Evolutionary conservation across 257 asterid species (phyloP).

Genomic region (Galeopsis tetrahit): DNA sequence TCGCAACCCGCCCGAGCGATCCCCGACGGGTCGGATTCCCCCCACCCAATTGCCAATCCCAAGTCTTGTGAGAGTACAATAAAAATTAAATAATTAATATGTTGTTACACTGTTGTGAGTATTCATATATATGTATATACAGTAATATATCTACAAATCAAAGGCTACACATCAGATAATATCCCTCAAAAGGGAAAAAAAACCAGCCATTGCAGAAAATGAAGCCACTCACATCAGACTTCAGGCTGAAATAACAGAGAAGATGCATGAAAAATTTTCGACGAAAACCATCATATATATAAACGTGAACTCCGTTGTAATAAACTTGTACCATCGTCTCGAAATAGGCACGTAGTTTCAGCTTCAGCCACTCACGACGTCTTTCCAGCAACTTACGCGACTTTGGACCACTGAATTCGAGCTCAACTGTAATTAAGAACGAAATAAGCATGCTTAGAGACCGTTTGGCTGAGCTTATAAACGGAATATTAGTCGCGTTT

Average conservation of each 20-base stretch:
- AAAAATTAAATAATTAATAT: no score
- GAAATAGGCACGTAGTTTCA: neutral
- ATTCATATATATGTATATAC: conserved; percentile 17
- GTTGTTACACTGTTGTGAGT: conserved; percentile 5
- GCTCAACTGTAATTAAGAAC: conserved; percentile 10
- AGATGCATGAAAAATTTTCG: conserved; percentile 13
- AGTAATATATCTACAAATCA: conserved; percentile 27
- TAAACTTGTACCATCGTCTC: no score
- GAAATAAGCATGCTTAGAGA: conserved; percentile 1
- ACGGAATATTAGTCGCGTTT: no score
- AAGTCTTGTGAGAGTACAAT: no score
- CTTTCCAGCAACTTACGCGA: neutral
- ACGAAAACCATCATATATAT: neutral
- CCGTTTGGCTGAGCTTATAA: no score
- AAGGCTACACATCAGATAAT: neutral
- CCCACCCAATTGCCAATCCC: no score
- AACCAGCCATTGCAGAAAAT: conserved; percentile 11
- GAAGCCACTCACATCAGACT: conserved; percentile 25
- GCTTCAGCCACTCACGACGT: neutral
- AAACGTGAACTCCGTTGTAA: neutral
- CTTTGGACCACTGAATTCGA: neutral
- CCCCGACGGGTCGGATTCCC: no score
- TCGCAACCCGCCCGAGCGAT: no score
- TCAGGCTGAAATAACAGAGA: neutral
- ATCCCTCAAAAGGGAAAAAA: neutral